Evolutionary conservation across 495 filamentous ascomycete species (phyloP).

Genomic region (Tuber aestivum): DNA sequence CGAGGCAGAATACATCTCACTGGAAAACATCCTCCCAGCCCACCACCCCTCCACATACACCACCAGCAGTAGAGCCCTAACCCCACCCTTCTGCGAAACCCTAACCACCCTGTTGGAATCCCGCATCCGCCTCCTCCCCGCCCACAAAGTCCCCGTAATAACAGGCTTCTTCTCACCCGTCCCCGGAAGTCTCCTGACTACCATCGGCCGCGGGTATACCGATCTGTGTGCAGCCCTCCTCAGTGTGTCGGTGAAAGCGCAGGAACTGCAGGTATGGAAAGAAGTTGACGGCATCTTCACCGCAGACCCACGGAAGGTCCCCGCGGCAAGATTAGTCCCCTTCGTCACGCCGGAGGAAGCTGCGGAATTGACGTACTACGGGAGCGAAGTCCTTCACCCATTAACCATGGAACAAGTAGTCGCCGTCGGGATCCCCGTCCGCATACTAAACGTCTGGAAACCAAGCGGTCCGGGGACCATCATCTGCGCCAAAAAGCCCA

Average conservation of each 20-base stretch:
- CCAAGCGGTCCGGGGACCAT: conserved; percentile 76
- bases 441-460: conserved; percentile 97
- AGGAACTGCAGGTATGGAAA: conserved; percentile 84
- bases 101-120: conserved; percentile 59
- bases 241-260: conserved; percentile 65
- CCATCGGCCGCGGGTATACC: conserved; percentile 76
- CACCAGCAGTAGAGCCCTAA: conserved; percentile 59
- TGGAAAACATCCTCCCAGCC: conserved; percentile 51
- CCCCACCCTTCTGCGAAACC: conserved; percentile 67
- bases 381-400: conserved; percentile 56
- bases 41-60: conserved; percentile 45
- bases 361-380: conserved; percentile 83
- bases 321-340: conserved; percentile 64
- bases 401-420: conserved; percentile 98
- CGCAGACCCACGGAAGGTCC: conserved; percentile 76
- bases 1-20: conserved; percentile 76
- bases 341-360: conserved; percentile 77
- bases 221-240: conserved; percentile 75
- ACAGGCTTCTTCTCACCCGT: conserved; percentile 50
- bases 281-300: conserved; percentile 87
- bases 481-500: conserved; percentile 51
- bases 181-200: conserved; percentile 54
- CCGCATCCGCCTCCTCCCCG: conserved; percentile 62
- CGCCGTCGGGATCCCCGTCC: conserved; percentile 67
- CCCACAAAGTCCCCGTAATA: conserved; percentile 62